Evolutionary conservation across 1,284 basidiomycete species (phyloP), one percentile per base, ranked within the genome.

Genomic region (Rhodotorula sp.): DNA sequence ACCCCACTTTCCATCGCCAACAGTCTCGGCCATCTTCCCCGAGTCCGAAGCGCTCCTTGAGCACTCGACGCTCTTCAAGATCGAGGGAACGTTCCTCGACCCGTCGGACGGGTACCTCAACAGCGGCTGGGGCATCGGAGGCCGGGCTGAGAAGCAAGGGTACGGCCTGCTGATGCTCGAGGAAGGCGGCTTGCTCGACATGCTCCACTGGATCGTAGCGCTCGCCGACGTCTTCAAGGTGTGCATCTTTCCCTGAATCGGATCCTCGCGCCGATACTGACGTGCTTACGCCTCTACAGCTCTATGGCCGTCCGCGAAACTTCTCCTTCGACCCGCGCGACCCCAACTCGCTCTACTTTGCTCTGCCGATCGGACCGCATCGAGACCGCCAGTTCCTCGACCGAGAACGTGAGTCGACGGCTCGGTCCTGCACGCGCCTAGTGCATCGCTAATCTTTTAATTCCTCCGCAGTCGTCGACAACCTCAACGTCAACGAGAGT

Each of bases 201-300:
- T 98, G 92, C 85, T 98, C 76, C 91, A 90, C 80, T 99, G 96
- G 95, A 84, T 97, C 65, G 88, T 94, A 70, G 93, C 91, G 76
- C 18, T 72, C 29, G 68, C 64, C 20, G 72, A 75, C 43, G 71
- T 67, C 21, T 76, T 80, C 75, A 78, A 73, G 67, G 78, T 78
- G 56, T 46, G 76, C 6, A 2, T 16, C 1, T 15, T 12, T 34
- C 21, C 12, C 8, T 14, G 16, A 52, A 14, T 29, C 31, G 10
- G 15, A 47, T 23, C 39, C 15, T 0, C 5, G n/a, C 5, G 14
- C 29, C 18, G 2, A 2, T 1, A 14, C 31, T 26, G 16, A 58
- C 29, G n/a, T 14, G 21, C 6, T 20, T 39, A 5, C 34, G 3
- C 23, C 14, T 5, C 23, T 3, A 80, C 85, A 86, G 73, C 84